A percentile compares a stretch with the other conserved stretches of the same genome.
Evolutionary conservation across 2,329 filamentous ascomycete species (phyloP).

Genomic region (Dactylellina sp.): DNA sequence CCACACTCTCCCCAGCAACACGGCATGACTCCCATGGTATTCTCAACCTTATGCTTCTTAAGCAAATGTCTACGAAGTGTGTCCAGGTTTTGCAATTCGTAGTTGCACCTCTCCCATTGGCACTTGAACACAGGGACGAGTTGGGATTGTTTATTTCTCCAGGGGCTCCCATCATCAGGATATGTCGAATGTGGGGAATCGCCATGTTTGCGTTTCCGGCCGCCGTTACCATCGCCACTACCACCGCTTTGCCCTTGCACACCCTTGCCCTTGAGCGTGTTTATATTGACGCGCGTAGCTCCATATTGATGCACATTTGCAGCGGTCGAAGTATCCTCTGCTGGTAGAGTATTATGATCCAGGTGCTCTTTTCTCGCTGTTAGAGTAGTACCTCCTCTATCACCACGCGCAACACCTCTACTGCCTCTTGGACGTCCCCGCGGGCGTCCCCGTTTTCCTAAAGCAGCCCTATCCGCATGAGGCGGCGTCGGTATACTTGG

Average conservation of each 20-base stretch:
- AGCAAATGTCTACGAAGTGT: conserved; percentile 71
- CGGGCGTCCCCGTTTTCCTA: conserved; percentile 38
- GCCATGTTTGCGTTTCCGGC: conserved; percentile 32
- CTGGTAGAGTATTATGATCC: conserved; percentile 13
- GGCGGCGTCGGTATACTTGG: background rate
- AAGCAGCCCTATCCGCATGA: conserved; percentile 1
- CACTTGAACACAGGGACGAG: conserved; percentile 68
- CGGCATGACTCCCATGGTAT: conserved; percentile 62
- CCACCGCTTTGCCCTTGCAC: conserved; percentile 5
- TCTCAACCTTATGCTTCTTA: conserved; percentile 68
- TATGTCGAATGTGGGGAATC: conserved; percentile 28
- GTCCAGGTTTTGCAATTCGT: conserved; percentile 73
- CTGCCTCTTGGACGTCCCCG: conserved; percentile 46
- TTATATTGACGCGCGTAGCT: conserved; percentile 20
- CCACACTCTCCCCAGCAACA: conserved; percentile 67
- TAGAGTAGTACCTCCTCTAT: conserved; percentile 10
- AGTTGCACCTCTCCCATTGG: conserved; percentile 70
- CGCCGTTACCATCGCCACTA: conserved; percentile 12
- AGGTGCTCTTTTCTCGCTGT: background rate
- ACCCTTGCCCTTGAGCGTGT: conserved; percentile 4
- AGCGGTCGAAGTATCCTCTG: conserved; percentile 17
- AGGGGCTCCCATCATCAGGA: background rate
- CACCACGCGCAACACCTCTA: conserved; percentile 26
- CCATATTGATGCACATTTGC: conserved; percentile 44
- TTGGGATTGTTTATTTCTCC: conserved; percentile 3